Evolutionary conservation across 176 grass and related monocot genomes (phyloP), one percentile per base, ranked within the genome.

Genomic region (Secale cereale): DNA sequence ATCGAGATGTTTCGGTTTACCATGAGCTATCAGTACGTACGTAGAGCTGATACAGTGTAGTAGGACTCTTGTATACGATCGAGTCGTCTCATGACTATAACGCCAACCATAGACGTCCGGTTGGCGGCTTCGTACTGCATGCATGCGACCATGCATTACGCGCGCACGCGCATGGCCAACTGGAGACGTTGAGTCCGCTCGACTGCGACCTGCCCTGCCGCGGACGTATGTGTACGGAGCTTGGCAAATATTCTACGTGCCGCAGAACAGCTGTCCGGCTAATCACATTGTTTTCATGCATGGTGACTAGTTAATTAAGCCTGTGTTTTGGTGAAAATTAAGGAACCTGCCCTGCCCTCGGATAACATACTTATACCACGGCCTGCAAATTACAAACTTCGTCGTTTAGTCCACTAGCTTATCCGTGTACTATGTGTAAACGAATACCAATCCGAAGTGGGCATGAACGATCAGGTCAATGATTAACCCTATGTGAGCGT

Each of bases 161-260:
- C 59, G 19, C n/a, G 84, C 78, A 39, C 10, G 85, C 52, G 10
- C 7, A 14, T 26, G 78, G 54, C 46, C 4, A 68, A 71, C 15
- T 75, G 45, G 76, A 60, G 76, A 74, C 26, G 81, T 72, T 65
- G 81, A 37, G 74, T 41, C 4, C 4, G 28, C 43, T 22, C 10
- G 83, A 90, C 57, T 3, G 65, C 65, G 80, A 90, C 88, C 81
- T 57, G 83, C 66, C 54, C 81, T 57, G 83, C 66, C 35, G 65
- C 70, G 29, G 50, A 31, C 57, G 40, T n/a, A 78, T 65, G 32
- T 59, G 57, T n/a, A 10, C 57, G 79, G 65, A 56, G 32, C 64
- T 37, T 43, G 30, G 31, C 54, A n/a, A 4, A 78, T 72, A 82
- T 82, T 74, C 74, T 78, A 66, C 65, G 63, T 62, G 50, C 82